A percentile compares a stretch with the other conserved stretches of the same genome.
These are phyloP conservation scores for Ramichloridium luteum DNA, from an alignment of 2,329 filamentous ascomycete species.

Conservation along the genomic window DNA sequence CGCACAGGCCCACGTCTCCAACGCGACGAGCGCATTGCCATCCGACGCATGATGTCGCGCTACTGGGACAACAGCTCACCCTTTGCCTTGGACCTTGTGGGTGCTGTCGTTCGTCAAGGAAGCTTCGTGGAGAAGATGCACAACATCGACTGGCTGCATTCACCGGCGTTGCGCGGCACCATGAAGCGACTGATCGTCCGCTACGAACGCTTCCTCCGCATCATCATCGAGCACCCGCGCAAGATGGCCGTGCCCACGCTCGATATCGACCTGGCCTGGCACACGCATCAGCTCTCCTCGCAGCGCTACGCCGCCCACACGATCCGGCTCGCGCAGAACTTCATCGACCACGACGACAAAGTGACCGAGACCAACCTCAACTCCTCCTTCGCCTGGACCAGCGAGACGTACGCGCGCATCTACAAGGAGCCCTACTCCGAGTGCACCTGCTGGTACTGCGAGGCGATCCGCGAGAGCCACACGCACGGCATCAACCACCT, in stretches of 20 bases:
- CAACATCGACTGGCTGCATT: conserved; percentile 66
- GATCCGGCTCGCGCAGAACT: conserved; percentile 36
- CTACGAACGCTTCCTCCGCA: conserved; percentile 50
- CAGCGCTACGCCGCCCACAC: conserved; percentile 50
- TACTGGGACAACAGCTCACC: conserved; percentile 58
- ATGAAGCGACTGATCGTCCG: conserved; percentile 54
- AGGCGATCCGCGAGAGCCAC: conserved; percentile 50
- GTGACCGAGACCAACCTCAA: conserved; percentile 56
- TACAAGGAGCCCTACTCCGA: conserved; percentile 59
- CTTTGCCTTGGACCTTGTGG: conserved; percentile 53
- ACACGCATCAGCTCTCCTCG: conserved; percentile 65
- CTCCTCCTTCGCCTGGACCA: conserved; percentile 59
- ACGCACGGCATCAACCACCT: conserved; percentile 35
- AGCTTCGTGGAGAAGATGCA: conserved; percentile 63
- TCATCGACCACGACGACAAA: conserved; percentile 77
- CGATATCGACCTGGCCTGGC: conserved; percentile 66
- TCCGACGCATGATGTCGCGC: conserved; percentile 56
- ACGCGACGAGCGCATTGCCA: conserved; percentile 26
- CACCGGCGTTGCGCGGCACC: conserved; percentile 49
- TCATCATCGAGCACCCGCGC: conserved; percentile 41
- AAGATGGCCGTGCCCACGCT: conserved; percentile 55
- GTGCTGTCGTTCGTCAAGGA: conserved; percentile 54
- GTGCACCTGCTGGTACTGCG: conserved; percentile 78
- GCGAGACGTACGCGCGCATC: conserved; percentile 52
- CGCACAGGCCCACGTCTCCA: conserved; percentile 5